These are phyloP conservation scores for Moesziomyces antarcticus DNA, from an alignment of 1,284 basidiomycete genomes.

Conservation along the genomic window DNA sequence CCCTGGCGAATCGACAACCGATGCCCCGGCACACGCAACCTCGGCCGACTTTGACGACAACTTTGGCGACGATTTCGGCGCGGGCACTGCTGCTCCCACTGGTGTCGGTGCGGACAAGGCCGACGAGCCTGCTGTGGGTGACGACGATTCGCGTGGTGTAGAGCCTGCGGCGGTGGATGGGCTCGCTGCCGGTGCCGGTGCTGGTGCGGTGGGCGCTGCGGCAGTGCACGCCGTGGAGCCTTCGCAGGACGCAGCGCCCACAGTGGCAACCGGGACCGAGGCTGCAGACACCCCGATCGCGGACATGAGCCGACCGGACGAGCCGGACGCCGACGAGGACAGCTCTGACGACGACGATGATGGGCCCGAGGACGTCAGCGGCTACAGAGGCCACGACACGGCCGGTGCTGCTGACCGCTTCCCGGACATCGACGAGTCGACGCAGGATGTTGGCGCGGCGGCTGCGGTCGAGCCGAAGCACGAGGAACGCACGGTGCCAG, in stretches of 20 bases:
- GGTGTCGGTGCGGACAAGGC: constrained; percentile 4
- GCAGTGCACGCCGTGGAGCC: constrained; percentile 14
- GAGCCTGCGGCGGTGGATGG: constrained; percentile 22
- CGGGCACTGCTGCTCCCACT: constrained; percentile 12
- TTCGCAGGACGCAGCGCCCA: constrained; percentile 9
- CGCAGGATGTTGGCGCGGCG: constrained; percentile 1
- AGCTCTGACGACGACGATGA: constrained; percentile 59
- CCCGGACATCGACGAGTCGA: constrained; percentile 22
- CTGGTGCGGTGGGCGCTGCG: constrained; percentile 10
- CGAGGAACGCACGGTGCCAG: constrained; percentile 28
- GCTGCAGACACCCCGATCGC: constrained; percentile 18
- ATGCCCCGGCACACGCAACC: constrained; percentile 33
- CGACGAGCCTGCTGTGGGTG: constrained; percentile 38
- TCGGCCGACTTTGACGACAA: constrained; percentile 54
- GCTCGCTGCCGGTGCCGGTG: constrained; percentile 16
- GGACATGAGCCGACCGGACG: constrained; percentile 49
- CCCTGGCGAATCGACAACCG: constrained; percentile 56
- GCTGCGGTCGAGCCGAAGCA: background rate
- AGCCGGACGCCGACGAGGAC: constrained; percentile 44
- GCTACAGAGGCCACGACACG: constrained; percentile 28
- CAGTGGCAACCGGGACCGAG: constrained; percentile 1
- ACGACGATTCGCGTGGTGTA: constrained; percentile 19
- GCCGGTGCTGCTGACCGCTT: constrained; percentile 36
- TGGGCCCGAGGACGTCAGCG: constrained; percentile 56
- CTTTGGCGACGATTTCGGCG: constrained; percentile 65